phyloP scores from a whole-genome alignment of 495 filamentous ascomycete genomes.

The Aspergillus steynii region DNA sequence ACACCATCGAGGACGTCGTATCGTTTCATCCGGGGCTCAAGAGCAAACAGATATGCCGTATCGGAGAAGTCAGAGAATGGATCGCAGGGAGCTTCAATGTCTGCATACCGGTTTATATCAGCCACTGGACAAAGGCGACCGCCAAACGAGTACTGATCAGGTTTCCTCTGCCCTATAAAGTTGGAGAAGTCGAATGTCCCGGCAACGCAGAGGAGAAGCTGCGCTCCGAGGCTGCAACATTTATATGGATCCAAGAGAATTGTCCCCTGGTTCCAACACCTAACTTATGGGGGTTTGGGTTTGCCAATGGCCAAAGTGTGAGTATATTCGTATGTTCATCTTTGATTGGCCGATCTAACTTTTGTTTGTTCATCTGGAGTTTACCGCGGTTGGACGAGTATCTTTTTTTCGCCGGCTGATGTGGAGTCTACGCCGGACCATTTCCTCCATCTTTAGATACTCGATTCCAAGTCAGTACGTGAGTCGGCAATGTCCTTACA shows the following conservation, averaged over 20 bases:
- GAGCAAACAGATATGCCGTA: slow-evolving; percentile 8
- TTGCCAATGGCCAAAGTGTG: slow-evolving; percentile 22
- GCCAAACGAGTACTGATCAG: slow-evolving; percentile 27
- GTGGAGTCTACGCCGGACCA: slow-evolving; percentile 18
- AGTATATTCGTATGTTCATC: slow-evolving; percentile 8
- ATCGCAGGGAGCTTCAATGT: slow-evolving; percentile 38
- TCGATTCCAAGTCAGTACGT: slow-evolving; percentile 21
- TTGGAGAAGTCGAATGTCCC: slow-evolving; percentile 33
- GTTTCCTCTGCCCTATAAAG: slow-evolving; percentile 26
- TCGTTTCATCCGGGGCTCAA: slow-evolving; percentile 19
- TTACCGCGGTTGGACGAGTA: slow-evolving; percentile 14
- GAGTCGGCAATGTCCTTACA: slow-evolving; percentile 12
- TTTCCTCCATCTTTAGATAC: slow-evolving; percentile 18
- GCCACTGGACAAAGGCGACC: slow-evolving; percentile 1
- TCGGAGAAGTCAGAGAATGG: slow-evolving; percentile 28
- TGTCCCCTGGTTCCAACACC: slow-evolving; percentile 33
- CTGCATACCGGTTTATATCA: slow-evolving; percentile 30
- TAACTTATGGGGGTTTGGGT: slow-evolving; percentile 36
- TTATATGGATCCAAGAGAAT: slow-evolving; percentile 35
- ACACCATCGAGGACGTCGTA: slow-evolving; percentile 17
- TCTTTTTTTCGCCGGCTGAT: slow-evolving; percentile 21
- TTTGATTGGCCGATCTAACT: background rate
- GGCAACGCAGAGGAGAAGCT: slow-evolving; percentile 43
- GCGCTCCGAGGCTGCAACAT: slow-evolving; percentile 38
- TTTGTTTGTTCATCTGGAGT: background rate